Percentiles rank a stretch among this genome's conserved stretches.
These are phyloP conservation scores for Nicotiana benthamiana DNA, from an alignment of 257 asterid species.

Conservation along the genomic window DNA sequence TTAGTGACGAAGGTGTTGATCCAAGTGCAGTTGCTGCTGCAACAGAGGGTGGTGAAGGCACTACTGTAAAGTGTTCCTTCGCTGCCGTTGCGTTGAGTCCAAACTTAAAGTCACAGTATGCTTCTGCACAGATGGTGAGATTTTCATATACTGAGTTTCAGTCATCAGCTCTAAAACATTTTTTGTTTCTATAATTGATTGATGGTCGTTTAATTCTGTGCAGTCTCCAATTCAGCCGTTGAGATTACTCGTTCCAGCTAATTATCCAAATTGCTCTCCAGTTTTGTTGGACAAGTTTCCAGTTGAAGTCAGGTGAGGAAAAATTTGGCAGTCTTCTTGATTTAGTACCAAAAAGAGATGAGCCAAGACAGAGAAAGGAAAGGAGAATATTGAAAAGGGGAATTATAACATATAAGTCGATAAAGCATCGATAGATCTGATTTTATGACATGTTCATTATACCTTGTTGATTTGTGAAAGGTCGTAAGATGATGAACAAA, in stretches of 20 bases:
- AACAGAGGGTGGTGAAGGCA: constrained; percentile 80
- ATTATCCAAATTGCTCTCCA: constrained; percentile 82
- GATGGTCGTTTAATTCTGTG: constrained; percentile 18
- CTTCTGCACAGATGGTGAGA: constrained; percentile 87
- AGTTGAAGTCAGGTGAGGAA: constrained; percentile 71
- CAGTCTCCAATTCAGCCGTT: constrained; percentile 96
- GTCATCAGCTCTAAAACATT: not conserved
- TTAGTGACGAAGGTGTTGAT: constrained; percentile 75
- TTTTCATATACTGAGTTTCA: constrained; percentile 5
- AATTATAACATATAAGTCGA: not conserved
- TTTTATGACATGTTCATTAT: not conserved
- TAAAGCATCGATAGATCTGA: not conserved
- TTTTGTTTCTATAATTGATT: constrained; percentile 15
- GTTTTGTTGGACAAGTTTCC: constrained; percentile 85
- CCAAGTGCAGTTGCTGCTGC: constrained; percentile 72
- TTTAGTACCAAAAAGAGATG: not conserved
- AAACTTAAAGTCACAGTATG: constrained; percentile 74
- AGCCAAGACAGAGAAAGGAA: not conserved
- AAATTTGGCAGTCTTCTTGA: not conserved
- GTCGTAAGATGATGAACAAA: not conserved
- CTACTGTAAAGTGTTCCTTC: constrained; percentile 75
- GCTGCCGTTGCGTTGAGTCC: constrained; percentile 83
- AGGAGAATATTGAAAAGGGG: not conserved
- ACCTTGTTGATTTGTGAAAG: not conserved
- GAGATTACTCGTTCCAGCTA: constrained; percentile 64